Conservation (phyloP, 2,329 filamentous ascomycete genomes). For the Sarocladium strictum region DNA sequence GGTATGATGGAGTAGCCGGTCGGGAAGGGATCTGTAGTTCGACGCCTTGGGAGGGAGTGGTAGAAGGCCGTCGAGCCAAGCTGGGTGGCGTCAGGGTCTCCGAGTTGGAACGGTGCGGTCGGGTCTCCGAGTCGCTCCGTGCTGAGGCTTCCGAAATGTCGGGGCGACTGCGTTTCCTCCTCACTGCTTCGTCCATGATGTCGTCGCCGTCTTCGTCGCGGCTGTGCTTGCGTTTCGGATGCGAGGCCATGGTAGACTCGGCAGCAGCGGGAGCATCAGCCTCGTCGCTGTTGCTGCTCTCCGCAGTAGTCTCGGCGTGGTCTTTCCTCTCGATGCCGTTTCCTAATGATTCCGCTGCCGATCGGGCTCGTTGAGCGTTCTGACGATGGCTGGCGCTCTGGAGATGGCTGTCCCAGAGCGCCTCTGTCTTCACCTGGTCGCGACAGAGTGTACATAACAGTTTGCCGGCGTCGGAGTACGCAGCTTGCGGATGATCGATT, state of each 20-base stretch:
- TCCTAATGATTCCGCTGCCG: conserved; percentile 10
- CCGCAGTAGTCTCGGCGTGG: neutral
- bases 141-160: conserved; percentile 21
- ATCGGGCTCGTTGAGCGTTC: conserved; percentile 12
- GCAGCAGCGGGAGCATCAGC: neutral
- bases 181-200: conserved; percentile 24
- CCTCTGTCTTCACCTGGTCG: conserved; percentile 57
- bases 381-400: conserved; percentile 41
- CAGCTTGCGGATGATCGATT: conserved; percentile 63
- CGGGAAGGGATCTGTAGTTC: conserved; percentile 60
- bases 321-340: neutral
- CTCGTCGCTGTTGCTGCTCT: neutral
- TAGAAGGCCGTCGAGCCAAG: conserved; percentile 41
- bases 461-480: conserved; percentile 62
- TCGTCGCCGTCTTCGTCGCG: conserved; percentile 24
- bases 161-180: conserved; percentile 41
- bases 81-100: conserved; percentile 31
- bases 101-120: conserved; percentile 11
- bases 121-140: conserved; percentile 17
- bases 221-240: conserved; percentile 29
- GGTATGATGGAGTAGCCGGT: conserved; percentile 51
- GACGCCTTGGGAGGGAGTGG: conserved; percentile 47
- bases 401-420: conserved; percentile 60
- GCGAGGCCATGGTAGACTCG: conserved; percentile 1
- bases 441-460: conserved; percentile 63